Evolutionary conservation across 768 basidiomycete genomes (phyloP).

Genomic region (Serendipita sp.): DNA sequence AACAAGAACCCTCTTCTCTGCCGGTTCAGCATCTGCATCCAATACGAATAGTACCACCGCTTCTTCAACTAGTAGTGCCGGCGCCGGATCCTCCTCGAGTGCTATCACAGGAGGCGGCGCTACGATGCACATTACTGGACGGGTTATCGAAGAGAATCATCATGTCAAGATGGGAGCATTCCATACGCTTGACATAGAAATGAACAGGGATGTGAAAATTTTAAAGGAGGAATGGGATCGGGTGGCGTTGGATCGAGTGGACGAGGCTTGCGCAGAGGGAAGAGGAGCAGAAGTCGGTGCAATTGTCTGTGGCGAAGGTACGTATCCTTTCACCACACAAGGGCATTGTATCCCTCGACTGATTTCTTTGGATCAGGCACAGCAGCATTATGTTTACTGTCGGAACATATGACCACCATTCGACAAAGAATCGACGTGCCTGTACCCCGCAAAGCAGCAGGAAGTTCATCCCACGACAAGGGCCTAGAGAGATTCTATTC

Average conservation of each 20-base stretch:
- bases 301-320: constrained; percentile 85
- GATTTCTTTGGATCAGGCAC: constrained; percentile 30
- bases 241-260: constrained; percentile 60
- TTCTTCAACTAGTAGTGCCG: constrained; percentile 13
- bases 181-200: constrained; percentile 88
- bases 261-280: constrained; percentile 85
- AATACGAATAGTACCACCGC: constrained; percentile 30
- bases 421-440: constrained; percentile 76
- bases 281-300: constrained; percentile 93
- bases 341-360: not conserved
- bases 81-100: constrained; percentile 18
- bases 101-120: constrained; percentile 21
- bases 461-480: constrained; percentile 79
- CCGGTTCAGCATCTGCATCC: constrained; percentile 37
- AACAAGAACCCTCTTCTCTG: constrained; percentile 63
- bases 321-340: constrained; percentile 6
- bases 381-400: constrained; percentile 86
- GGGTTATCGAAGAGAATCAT: constrained; percentile 73
- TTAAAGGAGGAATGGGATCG: constrained; percentile 91
- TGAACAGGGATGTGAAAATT: constrained; percentile 78
- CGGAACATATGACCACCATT: constrained; percentile 92
- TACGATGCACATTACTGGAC: constrained; percentile 71
- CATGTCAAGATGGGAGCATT: constrained; percentile 85
- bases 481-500: constrained; percentile 70
- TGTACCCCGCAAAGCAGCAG: constrained; percentile 79